Conservation (phyloP, 2,329 filamentous ascomycete species). For the Coniochaeta sp. region DNA sequence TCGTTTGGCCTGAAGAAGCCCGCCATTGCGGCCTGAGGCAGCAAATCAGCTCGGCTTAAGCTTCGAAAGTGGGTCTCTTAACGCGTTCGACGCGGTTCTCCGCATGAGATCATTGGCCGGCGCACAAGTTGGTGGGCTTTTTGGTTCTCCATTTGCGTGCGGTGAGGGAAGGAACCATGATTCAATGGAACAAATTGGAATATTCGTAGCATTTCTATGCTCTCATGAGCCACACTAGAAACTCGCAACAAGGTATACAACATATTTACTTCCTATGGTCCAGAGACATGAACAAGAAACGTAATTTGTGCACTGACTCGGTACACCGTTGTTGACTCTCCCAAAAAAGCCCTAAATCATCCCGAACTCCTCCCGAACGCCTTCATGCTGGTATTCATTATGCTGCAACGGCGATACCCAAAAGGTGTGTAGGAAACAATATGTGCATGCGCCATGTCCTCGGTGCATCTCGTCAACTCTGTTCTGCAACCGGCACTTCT, state of each 20-base stretch:
- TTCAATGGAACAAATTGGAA: neutral
- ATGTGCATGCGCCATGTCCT: neutral
- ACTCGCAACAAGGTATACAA: neutral
- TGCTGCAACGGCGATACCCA: neutral
- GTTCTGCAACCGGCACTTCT: neutral
- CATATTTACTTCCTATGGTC: neutral
- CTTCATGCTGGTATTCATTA: neutral
- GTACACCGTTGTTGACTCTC: neutral
- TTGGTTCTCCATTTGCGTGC: neutral
- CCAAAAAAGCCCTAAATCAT: neutral
- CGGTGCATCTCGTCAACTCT: neutral
- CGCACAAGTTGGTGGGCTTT: neutral
- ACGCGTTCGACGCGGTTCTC: constrained; percentile 3
- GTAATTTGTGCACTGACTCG: neutral
- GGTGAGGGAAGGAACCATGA: neutral
- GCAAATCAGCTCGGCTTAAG: constrained; percentile 5
- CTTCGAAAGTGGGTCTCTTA: neutral
- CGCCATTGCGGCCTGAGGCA: constrained; percentile 10
- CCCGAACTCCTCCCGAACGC: neutral
- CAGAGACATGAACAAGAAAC: neutral
- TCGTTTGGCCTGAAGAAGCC: constrained; percentile 8
- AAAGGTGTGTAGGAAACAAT: neutral
- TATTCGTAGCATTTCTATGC: neutral
- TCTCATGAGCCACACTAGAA: neutral
- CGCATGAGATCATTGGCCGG: neutral